Evolutionary conservation across 2,329 filamentous ascomycete genomes (phyloP).

Genomic region (Pseudopyricularia cyperi): DNA sequence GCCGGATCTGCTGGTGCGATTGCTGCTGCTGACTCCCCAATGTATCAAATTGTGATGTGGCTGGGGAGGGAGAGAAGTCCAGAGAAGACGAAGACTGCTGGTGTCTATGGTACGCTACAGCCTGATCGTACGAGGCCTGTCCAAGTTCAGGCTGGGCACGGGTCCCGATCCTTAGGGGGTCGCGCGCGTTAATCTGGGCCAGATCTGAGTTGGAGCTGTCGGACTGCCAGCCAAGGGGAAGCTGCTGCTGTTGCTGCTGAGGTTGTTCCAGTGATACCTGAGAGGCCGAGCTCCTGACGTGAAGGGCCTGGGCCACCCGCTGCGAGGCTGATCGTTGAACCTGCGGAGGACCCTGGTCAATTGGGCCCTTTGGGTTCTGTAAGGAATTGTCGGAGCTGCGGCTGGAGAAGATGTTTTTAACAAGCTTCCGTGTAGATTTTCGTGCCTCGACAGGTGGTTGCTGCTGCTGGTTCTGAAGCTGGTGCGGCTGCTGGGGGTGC

Average conservation of each 20-base stretch:
- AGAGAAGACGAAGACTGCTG: conserved; percentile 14
- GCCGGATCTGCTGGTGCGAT: too few species aligned
- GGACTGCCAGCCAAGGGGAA: neutral
- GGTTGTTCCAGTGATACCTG: conserved; percentile 23
- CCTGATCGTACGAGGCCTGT: conserved; percentile 28
- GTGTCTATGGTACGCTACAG: conserved; percentile 22
- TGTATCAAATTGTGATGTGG: conserved; percentile 26
- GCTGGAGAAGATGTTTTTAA: conserved; percentile 35
- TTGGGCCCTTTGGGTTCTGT: conserved; percentile 22
- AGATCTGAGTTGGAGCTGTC: conserved; percentile 19
- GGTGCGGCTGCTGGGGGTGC: conserved; percentile 7
- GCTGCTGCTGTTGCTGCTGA: conserved; percentile 4
- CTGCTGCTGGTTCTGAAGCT: conserved; percentile 4
- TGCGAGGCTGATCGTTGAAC: conserved; percentile 36
- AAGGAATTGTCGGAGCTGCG: conserved; percentile 9
- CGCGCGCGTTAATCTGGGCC: conserved; percentile 22
- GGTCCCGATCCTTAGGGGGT: conserved; percentile 26
- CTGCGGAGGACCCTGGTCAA: conserved; percentile 23
- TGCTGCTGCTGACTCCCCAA: conserved; percentile 24
- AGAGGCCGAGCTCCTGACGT: conserved; percentile 27
- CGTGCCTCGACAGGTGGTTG: conserved; percentile 24
- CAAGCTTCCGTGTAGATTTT: conserved; percentile 37
- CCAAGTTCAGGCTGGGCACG: conserved; percentile 34
- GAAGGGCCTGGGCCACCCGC: conserved; percentile 36
- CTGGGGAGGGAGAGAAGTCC: conserved; percentile 5